A percentile compares a stretch with the other conserved stretches of the same genome.
phyloP scores from a whole-genome alignment of 345 rosid species.

The Excoecaria cochinchinensis region DNA sequence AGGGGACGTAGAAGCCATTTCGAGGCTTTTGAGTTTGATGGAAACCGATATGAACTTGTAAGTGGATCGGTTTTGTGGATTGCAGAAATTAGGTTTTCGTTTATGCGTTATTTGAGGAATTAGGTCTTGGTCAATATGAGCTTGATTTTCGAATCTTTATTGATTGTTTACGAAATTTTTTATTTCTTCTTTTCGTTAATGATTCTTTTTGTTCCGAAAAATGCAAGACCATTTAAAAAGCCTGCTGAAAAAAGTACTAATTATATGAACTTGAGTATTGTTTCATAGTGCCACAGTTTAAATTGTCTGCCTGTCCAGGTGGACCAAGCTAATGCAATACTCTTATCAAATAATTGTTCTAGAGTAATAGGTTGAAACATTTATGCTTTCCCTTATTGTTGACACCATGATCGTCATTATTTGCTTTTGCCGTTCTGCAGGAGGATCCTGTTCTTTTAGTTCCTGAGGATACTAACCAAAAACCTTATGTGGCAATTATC shows the following conservation, averaged over 20 bases:
- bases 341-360: background rate
- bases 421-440: constrained; percentile 37
- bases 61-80: constrained; percentile 31
- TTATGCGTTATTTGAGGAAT: too few species aligned
- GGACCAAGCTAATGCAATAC: background rate
- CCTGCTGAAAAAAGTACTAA: background rate
- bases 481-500: constrained; percentile 95
- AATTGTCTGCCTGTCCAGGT: background rate
- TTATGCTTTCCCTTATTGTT: background rate
- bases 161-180: background rate
- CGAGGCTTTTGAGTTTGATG: constrained; percentile 69
- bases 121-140: background rate
- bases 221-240: background rate
- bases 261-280: background rate
- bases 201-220: background rate
- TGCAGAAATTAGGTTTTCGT: constrained; percentile 3
- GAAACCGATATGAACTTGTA: constrained; percentile 72
- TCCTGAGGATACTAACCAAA: constrained; percentile 76
- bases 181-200: background rate
- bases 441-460: constrained; percentile 95
- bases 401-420: background rate
- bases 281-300: background rate
- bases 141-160: background rate
- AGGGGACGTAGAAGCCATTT: constrained; percentile 61
- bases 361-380: background rate